phyloP scores from a whole-genome alignment of 164 flowering plant genomes.

The Aristolochia contorta region DNA sequence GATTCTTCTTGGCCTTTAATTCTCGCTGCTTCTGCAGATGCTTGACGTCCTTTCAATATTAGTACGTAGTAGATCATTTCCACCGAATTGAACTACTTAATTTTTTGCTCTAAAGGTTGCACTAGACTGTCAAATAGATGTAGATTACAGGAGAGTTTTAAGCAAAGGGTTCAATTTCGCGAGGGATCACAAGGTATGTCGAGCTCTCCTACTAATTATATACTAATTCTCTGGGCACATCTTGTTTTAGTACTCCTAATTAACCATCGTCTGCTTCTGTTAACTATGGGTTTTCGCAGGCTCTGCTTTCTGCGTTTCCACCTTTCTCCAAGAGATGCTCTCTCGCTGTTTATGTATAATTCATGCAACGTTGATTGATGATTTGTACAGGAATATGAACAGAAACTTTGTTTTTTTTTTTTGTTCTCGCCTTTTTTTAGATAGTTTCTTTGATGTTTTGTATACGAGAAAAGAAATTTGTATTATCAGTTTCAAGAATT shows the following conservation, averaged over 20 bases:
- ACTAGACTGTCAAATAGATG: conserved; percentile 26
- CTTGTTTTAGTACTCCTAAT: neutral
- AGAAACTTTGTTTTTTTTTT: too few relatives aligned
- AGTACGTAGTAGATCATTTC: too few relatives aligned
- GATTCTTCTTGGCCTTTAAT: neutral
- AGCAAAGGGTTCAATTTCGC: conserved; percentile 2
- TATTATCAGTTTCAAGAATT: too few relatives aligned
- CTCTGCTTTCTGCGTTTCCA: conserved; percentile 9
- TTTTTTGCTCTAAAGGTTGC: conserved; percentile 13
- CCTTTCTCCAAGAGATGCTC: conserved; percentile 26
- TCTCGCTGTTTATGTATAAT: conserved; percentile 19
- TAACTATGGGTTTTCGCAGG: conserved; percentile 12
- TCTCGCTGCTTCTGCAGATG: neutral
- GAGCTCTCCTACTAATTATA: neutral
- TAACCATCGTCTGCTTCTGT: neutral
- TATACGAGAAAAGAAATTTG: too few relatives aligned
- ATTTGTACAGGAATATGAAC: neutral
- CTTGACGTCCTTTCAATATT: neutral
- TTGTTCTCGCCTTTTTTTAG: too few relatives aligned
- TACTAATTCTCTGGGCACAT: neutral
- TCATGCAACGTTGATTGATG: neutral
- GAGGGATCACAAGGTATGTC: neutral
- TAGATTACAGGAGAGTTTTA: conserved; percentile 10
- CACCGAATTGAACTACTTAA: neutral
- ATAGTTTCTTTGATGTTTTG: too few relatives aligned